Base-by-base conservation (phyloP, 2,329 filamentous ascomycete species). In the Paecilomyces dactylethromorphus region DNA sequence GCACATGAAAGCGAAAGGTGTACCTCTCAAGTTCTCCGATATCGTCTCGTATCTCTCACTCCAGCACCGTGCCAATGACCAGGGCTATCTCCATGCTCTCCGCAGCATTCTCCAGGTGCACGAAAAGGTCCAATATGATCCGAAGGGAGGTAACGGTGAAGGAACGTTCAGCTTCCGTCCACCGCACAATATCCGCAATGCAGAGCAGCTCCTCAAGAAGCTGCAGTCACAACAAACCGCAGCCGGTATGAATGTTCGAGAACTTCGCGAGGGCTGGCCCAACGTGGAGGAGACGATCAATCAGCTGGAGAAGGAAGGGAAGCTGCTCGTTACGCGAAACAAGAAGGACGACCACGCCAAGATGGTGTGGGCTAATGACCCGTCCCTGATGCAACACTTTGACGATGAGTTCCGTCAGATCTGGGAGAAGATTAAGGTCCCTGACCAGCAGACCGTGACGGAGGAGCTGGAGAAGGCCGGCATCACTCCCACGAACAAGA, bases 181-280 rank as follows among this genome's bases (percentile, higher is more conserved):
- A 57, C 84, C 89, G 66, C 91, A 96, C 72, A 87, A 90, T 62
- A 93, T 99, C 61, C 87, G 86, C 66, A 87, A 86, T 68, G 86
- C 87, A 60, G 87, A 88, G 45, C 86, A 92, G 66, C 84, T 99
- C 57, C 85, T 96, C 57, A 84, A 84, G 58, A 89, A 91, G 70
- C 84, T 99, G 32, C 92, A 96, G 76, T 82, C 83, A 57, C 92
- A 92, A 75, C 86, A 85, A 56, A 92, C 92, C 60, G 90, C 91
- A 1, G 86, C 88, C 64, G 91, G 91, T 12, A 84, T 97, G 57
- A 83, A 82, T 39, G 91, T 97, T 62, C 92, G 91, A 73, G 92
- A 97, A 68, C 83, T 99, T 62, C 96, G 96, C 76, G 94, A 99
- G 72, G 94, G 94, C 63, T 99, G 94, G 94, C 87, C 88, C 24